Base-by-base conservation (phyloP, 1,284 basidiomycete species). In the Leccinum subatratum region DNA sequence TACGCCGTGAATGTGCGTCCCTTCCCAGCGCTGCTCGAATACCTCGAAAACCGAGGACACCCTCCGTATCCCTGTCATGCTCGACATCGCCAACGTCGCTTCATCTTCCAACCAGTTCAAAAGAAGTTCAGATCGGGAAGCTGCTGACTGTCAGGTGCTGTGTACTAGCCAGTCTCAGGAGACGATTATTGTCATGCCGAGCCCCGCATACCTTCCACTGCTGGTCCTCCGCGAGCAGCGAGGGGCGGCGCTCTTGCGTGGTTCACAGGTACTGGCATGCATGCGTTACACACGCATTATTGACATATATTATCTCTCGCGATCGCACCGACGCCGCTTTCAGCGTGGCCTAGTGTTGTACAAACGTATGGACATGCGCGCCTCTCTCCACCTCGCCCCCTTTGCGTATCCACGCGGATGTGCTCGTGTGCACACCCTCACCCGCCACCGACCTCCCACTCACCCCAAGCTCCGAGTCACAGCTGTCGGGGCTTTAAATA, bases 111-210 rank as follows among this genome's bases (percentile, higher is more conserved):
- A 79, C 79, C n/a, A 79, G 82, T 3, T 80, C 82, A 0, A 86
- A 89, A n/a, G 84, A 89, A 58, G 80, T 86, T 0, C 94, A 98
- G 72, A 86, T 96, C 56, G 81, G 86, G 1, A 87, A 91, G 56
- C 82, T 98, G 7, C 78, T 99, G 69, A 96, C 93, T 89, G 90
- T 66, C 94, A 97, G 73, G 90, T 94, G 60, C 82, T 99, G 66
- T 90, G 94, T 12, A 95, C 37, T 39, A 39, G 94, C 78, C 93
- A 90, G 74, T 95, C 95, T 25, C 95, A 97, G 76, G 95, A 98
- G 72, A 96, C 95, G 1, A 95, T 99, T 63, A 88, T 88, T 3
- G 82, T 90, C 34, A 83, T 84, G 28, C 81, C 97, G 6, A 95
- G 94, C 0, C 86, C 92, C 0, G 76, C 81, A 1, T 94, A 92